These are phyloP conservation scores for Aspergillus homomorphus DNA, from an alignment of 495 filamentous ascomycete species.

Conservation along the genomic window DNA sequence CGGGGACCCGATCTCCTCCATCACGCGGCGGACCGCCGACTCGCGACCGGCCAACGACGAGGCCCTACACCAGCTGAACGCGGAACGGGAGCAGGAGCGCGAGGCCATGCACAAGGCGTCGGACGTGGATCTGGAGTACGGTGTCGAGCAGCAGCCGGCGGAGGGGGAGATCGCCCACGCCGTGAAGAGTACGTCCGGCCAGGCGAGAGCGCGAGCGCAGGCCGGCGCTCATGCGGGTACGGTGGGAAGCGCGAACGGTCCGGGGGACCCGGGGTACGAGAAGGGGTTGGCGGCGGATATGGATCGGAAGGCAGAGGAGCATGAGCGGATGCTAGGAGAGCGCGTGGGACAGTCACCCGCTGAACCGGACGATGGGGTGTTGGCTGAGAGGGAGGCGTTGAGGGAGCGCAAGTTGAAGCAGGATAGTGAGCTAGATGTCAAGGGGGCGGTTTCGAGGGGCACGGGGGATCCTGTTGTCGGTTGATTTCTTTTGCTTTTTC, in stretches of 20 bases:
- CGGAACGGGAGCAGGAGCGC: slow-evolving; percentile 18
- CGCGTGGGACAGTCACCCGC: slow-evolving; percentile 25
- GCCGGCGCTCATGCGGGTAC: slow-evolving; percentile 37
- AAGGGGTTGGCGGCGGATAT: slow-evolving; percentile 42
- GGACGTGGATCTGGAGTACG: slow-evolving; percentile 47
- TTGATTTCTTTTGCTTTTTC: neutral
- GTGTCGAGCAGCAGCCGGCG: slow-evolving; percentile 51
- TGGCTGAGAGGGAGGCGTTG: slow-evolving; percentile 27
- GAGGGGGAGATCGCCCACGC: slow-evolving; percentile 55
- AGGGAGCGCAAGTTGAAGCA: slow-evolving; percentile 29
- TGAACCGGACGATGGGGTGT: slow-evolving; percentile 19
- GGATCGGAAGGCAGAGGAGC: slow-evolving; percentile 44
- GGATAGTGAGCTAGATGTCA: slow-evolving; percentile 32
- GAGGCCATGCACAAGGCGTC: slow-evolving; percentile 17
- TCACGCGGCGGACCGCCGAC: slow-evolving; percentile 35
- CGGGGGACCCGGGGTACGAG: slow-evolving; percentile 33
- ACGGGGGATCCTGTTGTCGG: slow-evolving; percentile 33
- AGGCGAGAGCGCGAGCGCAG: slow-evolving; percentile 37
- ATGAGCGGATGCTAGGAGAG: slow-evolving; percentile 40
- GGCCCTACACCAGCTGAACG: slow-evolving; percentile 21
- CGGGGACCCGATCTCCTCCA: slow-evolving; percentile 33
- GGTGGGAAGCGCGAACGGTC: slow-evolving; percentile 28
- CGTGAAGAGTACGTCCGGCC: slow-evolving; percentile 35
- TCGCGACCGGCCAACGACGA: slow-evolving; percentile 39
- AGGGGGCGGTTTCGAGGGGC: slow-evolving; percentile 25